These are phyloP conservation scores for Hydnum rufescens DNA, from an alignment of 768 basidiomycete genomes.

Conservation along the genomic window DNA sequence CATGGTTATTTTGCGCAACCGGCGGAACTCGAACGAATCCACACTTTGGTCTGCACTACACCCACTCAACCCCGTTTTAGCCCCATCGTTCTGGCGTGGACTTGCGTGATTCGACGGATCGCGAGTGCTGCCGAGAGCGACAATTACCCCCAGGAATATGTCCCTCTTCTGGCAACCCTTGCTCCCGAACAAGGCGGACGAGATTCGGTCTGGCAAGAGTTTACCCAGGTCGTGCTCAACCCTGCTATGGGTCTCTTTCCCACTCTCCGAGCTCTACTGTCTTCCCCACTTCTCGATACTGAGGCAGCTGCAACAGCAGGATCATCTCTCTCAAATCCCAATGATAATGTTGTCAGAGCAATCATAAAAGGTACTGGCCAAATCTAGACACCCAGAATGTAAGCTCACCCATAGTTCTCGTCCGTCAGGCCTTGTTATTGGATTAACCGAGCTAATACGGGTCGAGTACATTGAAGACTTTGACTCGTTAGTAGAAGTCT, in stretches of 20 bases:
- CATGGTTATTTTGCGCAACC: constrained; percentile 37
- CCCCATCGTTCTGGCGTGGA: constrained; percentile 65
- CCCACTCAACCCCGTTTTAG: constrained; percentile 42
- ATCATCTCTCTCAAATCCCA: constrained; percentile 51
- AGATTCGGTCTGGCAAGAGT: neutral
- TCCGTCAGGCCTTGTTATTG: constrained; percentile 47
- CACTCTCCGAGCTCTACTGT: constrained; percentile 1
- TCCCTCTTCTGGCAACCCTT: constrained; percentile 10
- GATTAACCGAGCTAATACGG: constrained; percentile 50
- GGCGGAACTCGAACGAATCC: constrained; percentile 40
- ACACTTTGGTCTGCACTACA: constrained; percentile 38
- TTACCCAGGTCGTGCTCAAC: neutral
- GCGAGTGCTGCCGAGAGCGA: constrained; percentile 22
- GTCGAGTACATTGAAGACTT: constrained; percentile 65
- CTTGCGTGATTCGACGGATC: constrained; percentile 56
- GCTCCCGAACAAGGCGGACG: constrained; percentile 6
- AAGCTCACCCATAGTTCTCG: neutral
- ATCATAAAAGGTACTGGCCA: constrained; percentile 53
- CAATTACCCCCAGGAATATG: constrained; percentile 11
- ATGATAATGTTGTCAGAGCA: constrained; percentile 60
- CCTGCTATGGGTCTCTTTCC: constrained; percentile 4
- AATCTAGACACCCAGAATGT: neutral
- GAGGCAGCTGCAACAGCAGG: constrained; percentile 47
- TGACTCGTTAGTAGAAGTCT: constrained; percentile 48
- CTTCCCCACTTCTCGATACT: constrained; percentile 48